Evolutionary conservation across 495 filamentous ascomycete genomes (phyloP).

Genomic region (Achaetomiella virescens): DNA sequence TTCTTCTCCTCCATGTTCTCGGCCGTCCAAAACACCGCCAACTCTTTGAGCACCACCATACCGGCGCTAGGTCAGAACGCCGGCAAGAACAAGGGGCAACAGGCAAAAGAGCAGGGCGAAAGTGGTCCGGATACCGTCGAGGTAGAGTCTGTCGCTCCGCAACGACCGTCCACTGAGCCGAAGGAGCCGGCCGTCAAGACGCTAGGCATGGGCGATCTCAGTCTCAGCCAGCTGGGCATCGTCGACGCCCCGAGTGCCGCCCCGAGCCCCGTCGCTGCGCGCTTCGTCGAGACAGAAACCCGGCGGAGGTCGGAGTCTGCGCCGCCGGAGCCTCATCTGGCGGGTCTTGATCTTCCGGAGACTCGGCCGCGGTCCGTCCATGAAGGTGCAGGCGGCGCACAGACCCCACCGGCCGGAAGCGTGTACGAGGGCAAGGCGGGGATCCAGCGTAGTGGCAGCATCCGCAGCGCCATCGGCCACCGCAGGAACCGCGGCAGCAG

Average conservation of each 20-base stretch:
- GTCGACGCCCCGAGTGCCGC: conserved; percentile 43
- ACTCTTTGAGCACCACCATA: conserved; percentile 72
- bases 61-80: conserved; percentile 45
- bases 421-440: conserved; percentile 61
- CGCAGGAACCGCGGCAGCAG: conserved; percentile 79
- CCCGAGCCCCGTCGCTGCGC: conserved; percentile 36
- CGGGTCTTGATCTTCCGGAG: conserved; percentile 25
- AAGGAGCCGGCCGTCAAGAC: conserved; percentile 82
- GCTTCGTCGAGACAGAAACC: conserved; percentile 39
- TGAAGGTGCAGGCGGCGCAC: conserved; percentile 48
- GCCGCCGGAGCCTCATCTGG: conserved; percentile 29
- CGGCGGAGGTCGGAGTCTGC: conserved; percentile 41
- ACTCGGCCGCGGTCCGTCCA: conserved; percentile 38
- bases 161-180: conserved; percentile 38
- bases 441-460: conserved; percentile 68
- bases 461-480: conserved; percentile 66
- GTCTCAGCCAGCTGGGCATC: conserved; percentile 74
- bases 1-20: conserved; percentile 95
- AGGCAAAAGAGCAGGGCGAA: conserved; percentile 26
- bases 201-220: conserved; percentile 80
- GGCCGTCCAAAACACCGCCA: conserved; percentile 91
- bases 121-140: conserved; percentile 40
- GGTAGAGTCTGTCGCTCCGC: conserved; percentile 38
- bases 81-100: conserved; percentile 34
- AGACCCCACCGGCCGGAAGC: conserved; percentile 59